Evolutionary conservation across 2,329 filamentous ascomycete species (phyloP), one percentile per base, ranked within the genome.

Genomic region (Sporothrix humicola): DNA sequence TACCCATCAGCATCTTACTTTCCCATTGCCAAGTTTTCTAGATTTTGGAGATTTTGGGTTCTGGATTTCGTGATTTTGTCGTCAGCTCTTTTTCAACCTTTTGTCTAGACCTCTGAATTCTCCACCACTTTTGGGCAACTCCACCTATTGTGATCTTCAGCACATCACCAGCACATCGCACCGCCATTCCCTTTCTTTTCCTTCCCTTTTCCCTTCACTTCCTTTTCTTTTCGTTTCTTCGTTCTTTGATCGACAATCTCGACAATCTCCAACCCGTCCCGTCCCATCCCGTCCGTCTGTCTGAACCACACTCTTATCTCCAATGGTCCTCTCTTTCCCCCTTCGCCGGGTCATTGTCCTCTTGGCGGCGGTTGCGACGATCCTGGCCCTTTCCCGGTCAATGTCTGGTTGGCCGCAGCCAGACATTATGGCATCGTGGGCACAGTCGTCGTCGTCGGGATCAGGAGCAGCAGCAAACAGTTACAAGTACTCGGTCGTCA

Each of bases 21-120:
- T 42, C n/a, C 17, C 59, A 63, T 65, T 42, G 59, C 59, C 59
- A 63, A 46, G 59, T 46, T 63, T 63, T 63, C 23, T 26, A 26
- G 23, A 26, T 26, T 26, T 7, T 37, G 31, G 31, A 3, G 31
- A 37, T 37, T 37, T 37, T 37, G 31, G 31, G 31, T 37, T 37
- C 31, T 37, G 4, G 31, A 37, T 37, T 37, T 37, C 31, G 31
- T 9, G 10, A 20, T 46, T 61, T 17, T 63, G 20, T 44, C 52
- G 20, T 37, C 31, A 37, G 31, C 31, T 37, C 3, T 37, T 23
- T 12, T 56, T 20, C 23, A 54, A 54, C 1, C n/a, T 20, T 54
- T 54, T 7, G 31, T 37, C 31, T 54, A 8, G 6, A 17, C 17
- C 20, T 20, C 13, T 26, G 9, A 15, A 52, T 56, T 56, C 52